Conservation (phyloP, 2,329 filamentous ascomycete species). For the Ceratocystis destructans region DNA sequence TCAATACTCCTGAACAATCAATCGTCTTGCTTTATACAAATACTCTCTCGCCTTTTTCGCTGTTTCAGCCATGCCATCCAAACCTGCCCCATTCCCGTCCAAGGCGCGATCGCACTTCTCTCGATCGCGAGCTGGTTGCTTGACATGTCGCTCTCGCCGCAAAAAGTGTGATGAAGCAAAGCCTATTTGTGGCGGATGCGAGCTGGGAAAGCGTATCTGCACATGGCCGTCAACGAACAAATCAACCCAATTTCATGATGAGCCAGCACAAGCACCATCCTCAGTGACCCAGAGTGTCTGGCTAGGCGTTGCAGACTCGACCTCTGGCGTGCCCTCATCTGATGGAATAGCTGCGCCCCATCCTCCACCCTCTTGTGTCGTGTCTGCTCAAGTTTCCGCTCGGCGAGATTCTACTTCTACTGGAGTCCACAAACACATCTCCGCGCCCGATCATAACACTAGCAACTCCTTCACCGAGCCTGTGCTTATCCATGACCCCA, state of each 20-base stretch:
- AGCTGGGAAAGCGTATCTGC: slow-evolving; percentile 23
- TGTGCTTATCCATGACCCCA: not conserved
- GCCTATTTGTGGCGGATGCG: slow-evolving; percentile 30
- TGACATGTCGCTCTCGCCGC: slow-evolving; percentile 34
- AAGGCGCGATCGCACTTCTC: slow-evolving; percentile 16
- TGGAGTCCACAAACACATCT: not conserved
- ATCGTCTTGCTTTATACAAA: not conserved
- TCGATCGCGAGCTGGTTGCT: slow-evolving; percentile 27
- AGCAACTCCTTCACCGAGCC: not conserved
- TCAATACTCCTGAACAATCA: too few species aligned
- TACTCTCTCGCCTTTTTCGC: not conserved
- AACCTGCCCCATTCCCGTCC: slow-evolving; percentile 15
- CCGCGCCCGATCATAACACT: too few species aligned
- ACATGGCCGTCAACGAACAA: slow-evolving; percentile 19
- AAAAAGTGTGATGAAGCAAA: slow-evolving; percentile 37
- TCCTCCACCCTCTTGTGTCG: not conserved
- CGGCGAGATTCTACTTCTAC: not conserved
- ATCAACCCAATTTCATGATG: not conserved
- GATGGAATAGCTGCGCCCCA: not conserved
- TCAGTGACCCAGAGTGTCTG: not conserved
- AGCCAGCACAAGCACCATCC: not conserved
- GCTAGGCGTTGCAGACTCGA: not conserved
- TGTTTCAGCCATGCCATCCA: slow-evolving; percentile 14
- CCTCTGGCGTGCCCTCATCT: not conserved
- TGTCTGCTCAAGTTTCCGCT: not conserved